A percentile compares a stretch with the other conserved stretches of the same genome.
phyloP scores from a whole-genome alignment of 306 rosid genomes.

The Elaeagnus macrophylla region DNA sequence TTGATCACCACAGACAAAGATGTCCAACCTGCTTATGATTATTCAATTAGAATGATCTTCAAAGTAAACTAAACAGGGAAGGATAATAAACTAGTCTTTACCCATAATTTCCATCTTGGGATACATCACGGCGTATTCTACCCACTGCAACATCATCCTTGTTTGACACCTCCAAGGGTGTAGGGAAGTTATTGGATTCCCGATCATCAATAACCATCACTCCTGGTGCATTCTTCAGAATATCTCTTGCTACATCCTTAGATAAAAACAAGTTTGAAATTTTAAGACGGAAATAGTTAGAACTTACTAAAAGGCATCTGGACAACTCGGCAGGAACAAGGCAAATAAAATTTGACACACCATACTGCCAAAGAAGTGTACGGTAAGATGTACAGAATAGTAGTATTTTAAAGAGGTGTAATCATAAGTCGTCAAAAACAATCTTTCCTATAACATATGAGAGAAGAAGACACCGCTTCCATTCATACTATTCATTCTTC shows the following conservation, averaged over 20 bases:
- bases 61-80: background rate
- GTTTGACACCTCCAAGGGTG: constrained; percentile 89
- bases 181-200: constrained; percentile 70
- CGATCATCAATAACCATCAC: constrained; percentile 83
- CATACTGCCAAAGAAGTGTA: background rate
- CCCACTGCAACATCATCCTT: constrained; percentile 93
- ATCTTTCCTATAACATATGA: too few species aligned
- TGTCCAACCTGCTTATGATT: constrained; percentile 60
- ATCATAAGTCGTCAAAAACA: too few species aligned
- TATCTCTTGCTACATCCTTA: constrained; percentile 74
- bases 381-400: too few species aligned
- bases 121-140: constrained; percentile 77
- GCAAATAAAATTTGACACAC: background rate
- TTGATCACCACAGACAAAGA: constrained; percentile 94
- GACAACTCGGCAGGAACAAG: background rate
- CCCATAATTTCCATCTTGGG: constrained; percentile 87
- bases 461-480: too few species aligned
- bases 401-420: too few species aligned
- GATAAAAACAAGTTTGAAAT: constrained; percentile 6
- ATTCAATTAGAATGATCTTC: constrained; percentile 21
- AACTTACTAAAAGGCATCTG: background rate
- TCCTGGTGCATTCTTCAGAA: constrained; percentile 78
- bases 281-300: background rate
- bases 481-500: background rate
- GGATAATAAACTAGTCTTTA: constrained; percentile 13